Conservation (phyloP, 2,329 filamentous ascomycete genomes). For the Microcyclosporella mali region DNA sequence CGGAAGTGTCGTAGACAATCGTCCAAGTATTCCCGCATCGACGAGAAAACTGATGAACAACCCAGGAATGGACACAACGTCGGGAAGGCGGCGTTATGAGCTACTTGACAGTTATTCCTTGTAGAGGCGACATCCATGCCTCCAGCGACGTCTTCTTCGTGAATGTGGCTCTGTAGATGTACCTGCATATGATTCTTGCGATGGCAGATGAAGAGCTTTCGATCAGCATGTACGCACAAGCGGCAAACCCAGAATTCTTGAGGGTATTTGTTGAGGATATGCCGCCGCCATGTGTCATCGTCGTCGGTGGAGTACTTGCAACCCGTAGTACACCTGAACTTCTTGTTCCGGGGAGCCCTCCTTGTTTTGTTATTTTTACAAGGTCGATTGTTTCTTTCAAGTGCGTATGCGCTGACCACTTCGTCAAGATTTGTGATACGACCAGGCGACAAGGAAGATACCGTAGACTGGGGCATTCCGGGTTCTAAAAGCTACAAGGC, state of each 20-base stretch:
- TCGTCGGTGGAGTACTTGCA: slow-evolving; percentile 3
- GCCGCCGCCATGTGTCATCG: background rate
- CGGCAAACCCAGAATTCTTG: slow-evolving; percentile 6
- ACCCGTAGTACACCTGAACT: background rate
- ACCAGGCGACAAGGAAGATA: no score
- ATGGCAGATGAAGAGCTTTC: slow-evolving; percentile 3
- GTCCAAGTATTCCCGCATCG: background rate
- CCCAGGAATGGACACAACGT: background rate
- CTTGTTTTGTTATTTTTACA: slow-evolving; percentile 1
- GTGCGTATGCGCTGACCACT: background rate
- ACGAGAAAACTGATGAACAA: background rate
- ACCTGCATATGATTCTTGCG: background rate
- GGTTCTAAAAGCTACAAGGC: no score
- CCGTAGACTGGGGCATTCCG: background rate
- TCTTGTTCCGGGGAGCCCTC: background rate
- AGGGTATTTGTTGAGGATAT: slow-evolving; percentile 3
- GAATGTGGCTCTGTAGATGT: slow-evolving; percentile 1
- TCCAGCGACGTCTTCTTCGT: background rate
- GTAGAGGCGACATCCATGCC: background rate
- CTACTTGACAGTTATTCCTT: background rate
- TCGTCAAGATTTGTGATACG: background rate
- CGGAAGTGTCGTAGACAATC: slow-evolving; percentile 1
- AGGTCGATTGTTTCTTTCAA: background rate
- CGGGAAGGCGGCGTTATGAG: background rate
- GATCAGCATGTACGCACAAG: background rate